These are phyloP conservation scores for Suillus alpinus DNA, from an alignment of 768 basidiomycete species.

Conservation along the genomic window DNA sequence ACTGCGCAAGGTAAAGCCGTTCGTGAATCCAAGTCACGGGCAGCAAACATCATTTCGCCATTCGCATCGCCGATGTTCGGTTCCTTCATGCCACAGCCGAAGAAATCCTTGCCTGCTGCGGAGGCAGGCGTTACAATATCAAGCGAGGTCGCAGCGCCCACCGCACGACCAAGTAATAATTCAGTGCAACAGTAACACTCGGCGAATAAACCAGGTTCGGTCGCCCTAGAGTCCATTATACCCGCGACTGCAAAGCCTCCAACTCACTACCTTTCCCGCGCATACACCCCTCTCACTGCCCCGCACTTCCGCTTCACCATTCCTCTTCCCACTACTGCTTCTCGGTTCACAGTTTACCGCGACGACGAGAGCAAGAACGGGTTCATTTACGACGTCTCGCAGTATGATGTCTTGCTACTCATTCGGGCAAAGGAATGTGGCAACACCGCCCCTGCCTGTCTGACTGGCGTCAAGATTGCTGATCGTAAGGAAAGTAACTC, in stretches of 20 bases:
- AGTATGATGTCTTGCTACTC: slow-evolving; percentile 78
- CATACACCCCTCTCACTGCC: slow-evolving; percentile 70
- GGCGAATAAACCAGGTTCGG: slow-evolving; percentile 38
- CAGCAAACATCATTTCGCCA: slow-evolving; percentile 35
- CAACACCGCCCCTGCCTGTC: slow-evolving; percentile 76
- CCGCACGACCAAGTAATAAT: slow-evolving; percentile 4
- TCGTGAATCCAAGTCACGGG: slow-evolving; percentile 34
- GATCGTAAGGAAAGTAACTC: slow-evolving; percentile 77
- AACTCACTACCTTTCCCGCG: slow-evolving; percentile 76
- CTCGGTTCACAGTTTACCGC: slow-evolving; percentile 49
- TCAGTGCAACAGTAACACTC: slow-evolving; percentile 18
- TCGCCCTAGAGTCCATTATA: slow-evolving; percentile 81
- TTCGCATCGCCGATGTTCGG: slow-evolving; percentile 61
- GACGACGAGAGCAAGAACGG: slow-evolving; percentile 71
- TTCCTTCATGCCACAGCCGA: slow-evolving; percentile 51
- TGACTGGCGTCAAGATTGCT: slow-evolving; percentile 85
- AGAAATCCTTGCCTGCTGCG: slow-evolving; percentile 33
- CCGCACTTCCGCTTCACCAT: slow-evolving; percentile 74
- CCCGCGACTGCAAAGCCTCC: slow-evolving; percentile 78
- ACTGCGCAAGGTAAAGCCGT: slow-evolving; percentile 30
- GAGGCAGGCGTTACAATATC: slow-evolving; percentile 19
- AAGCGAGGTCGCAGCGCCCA: slow-evolving; percentile 11
- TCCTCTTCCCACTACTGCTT: slow-evolving; percentile 54
- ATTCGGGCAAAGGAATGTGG: slow-evolving; percentile 69
- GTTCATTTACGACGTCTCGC: slow-evolving; percentile 84